Evolutionary conservation across 2,329 filamentous ascomycete genomes (phyloP).

Genomic region (Aspergillus awamori): DNA sequence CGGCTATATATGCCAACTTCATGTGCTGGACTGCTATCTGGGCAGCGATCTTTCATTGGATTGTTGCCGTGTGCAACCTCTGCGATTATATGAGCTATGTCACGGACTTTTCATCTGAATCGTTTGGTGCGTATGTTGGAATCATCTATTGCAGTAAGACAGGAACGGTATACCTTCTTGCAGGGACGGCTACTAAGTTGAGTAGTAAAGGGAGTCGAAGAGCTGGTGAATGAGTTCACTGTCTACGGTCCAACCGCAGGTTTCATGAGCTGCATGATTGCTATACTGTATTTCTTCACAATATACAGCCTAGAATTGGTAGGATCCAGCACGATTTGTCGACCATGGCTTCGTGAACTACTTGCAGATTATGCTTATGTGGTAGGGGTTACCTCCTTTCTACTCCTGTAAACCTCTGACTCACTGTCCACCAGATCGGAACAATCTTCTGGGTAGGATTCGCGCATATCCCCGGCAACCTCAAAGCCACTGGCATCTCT

Average conservation of each 20-base stretch:
- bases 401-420: background rate
- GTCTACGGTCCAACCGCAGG: conserved; percentile 46
- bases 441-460: conserved; percentile 83
- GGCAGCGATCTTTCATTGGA: conserved; percentile 61
- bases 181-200: background rate
- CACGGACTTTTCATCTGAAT: conserved; percentile 59
- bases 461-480: conserved; percentile 75
- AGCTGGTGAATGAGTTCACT: conserved; percentile 56
- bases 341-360: conserved; percentile 48
- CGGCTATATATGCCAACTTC: conserved; percentile 56
- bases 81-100: conserved; percentile 64
- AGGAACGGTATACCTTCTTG: background rate
- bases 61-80: conserved; percentile 55
- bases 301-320: conserved; percentile 52
- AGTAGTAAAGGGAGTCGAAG: conserved; percentile 59
- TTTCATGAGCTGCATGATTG: conserved; percentile 54
- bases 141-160: conserved; percentile 57
- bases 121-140: conserved; percentile 59
- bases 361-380: conserved; percentile 58
- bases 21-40: conserved; percentile 61
- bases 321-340: conserved; percentile 56
- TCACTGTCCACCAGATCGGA: conserved; percentile 39
- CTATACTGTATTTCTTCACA: conserved; percentile 56
- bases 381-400: conserved; percentile 29
- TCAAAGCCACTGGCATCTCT: conserved; percentile 67